Evolutionary conservation across 257 asterid species (phyloP).

Genomic region (Petunia axillaris): DNA sequence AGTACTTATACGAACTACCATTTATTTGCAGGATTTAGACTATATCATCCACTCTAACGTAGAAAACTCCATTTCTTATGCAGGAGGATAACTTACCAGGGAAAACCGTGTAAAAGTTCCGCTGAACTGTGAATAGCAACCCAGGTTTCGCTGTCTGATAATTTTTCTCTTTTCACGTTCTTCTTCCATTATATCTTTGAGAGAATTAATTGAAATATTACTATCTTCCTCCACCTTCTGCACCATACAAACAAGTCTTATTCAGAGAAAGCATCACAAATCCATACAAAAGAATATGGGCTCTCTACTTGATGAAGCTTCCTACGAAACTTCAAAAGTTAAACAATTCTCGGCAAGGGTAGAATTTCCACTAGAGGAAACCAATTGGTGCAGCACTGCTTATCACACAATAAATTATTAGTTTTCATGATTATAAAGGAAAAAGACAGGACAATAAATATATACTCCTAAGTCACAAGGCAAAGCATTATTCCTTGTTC

Average conservation of each 20-base stretch:
- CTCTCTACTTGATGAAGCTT: neutral
- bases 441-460: neutral
- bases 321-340: neutral
- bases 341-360: neutral
- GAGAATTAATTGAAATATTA: constrained; percentile 54
- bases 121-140: constrained; percentile 70
- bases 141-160: constrained; percentile 53
- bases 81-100: constrained; percentile 55
- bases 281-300: constrained; percentile 4
- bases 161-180: constrained; percentile 70
- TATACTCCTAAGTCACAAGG: neutral
- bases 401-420: neutral
- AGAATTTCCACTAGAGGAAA: neutral
- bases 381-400: neutral
- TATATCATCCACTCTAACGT: neutral
- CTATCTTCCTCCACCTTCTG: constrained; percentile 61
- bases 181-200: constrained; percentile 71
- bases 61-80: constrained; percentile 18
- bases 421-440: constrained; percentile 15
- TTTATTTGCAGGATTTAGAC: neutral
- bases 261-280: neutral
- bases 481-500: constrained; percentile 16
- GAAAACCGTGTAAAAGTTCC: constrained; percentile 87
- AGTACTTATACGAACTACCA: neutral
- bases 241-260: constrained; percentile 3